A percentile compares a stretch with the other conserved stretches of the same genome.
phyloP scores from a whole-genome alignment of 2,329 filamentous ascomycete genomes.

The Colletotrichum gigasporum region DNA sequence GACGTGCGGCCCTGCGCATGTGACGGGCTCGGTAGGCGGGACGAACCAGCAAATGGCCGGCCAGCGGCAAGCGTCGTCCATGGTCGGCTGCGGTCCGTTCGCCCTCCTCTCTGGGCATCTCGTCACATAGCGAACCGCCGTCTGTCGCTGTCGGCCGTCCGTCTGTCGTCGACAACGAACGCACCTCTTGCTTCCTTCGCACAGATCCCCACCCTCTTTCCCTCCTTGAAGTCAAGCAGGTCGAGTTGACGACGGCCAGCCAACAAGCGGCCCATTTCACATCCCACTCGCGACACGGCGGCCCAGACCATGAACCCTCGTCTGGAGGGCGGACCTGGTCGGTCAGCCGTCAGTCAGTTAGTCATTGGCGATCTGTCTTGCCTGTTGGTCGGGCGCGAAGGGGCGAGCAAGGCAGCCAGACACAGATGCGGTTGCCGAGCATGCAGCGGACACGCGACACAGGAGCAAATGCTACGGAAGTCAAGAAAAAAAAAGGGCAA shows the following conservation, averaged over 20 bases:
- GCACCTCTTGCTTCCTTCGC: background rate
- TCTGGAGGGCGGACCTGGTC: background rate
- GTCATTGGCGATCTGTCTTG: background rate
- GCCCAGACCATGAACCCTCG: background rate
- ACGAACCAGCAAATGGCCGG: constrained; percentile 27
- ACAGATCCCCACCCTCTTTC: background rate
- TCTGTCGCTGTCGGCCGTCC: background rate
- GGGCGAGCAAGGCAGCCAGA: no score
- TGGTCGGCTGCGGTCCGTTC: constrained; percentile 11
- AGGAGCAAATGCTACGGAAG: background rate
- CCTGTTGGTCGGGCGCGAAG: no score
- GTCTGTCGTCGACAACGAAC: background rate
- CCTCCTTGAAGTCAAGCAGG: background rate
- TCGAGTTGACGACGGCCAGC: no score
- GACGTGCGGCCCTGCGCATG: background rate
- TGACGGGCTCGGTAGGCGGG: constrained; percentile 14
- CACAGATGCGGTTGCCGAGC: background rate
- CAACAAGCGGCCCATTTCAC: background rate
- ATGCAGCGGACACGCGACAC: background rate
- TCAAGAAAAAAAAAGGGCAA: background rate
- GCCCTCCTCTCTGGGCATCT: background rate
- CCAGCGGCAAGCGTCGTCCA: background rate
- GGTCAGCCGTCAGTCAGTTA: background rate
- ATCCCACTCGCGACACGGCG: background rate
- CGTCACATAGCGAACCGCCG: background rate